These are phyloP conservation scores for Starmerella floricola DNA, from an alignment of 805 yeast species.

Conservation along the genomic window DNA sequence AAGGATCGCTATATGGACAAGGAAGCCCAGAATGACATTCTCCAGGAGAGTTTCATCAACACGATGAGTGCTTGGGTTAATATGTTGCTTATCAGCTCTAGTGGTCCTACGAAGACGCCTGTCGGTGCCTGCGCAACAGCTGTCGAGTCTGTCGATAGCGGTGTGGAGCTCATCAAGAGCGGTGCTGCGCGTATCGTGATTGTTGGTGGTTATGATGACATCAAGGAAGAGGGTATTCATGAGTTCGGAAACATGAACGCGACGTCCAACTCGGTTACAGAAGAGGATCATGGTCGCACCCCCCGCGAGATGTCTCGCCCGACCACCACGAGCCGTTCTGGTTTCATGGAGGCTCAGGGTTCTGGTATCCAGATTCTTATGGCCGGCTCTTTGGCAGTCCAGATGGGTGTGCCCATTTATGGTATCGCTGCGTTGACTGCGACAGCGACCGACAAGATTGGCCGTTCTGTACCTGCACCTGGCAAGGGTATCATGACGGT, in stretches of 20 bases:
- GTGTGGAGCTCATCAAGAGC: conserved; percentile 81
- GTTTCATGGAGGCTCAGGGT: conserved; percentile 99
- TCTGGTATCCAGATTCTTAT: conserved; percentile 94
- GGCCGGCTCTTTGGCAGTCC: conserved; percentile 86
- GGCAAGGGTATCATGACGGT: conserved; percentile 98
- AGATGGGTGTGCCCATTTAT: conserved; percentile 98
- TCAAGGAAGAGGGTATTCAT: conserved; percentile 97
- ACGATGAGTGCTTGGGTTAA: conserved; percentile 99
- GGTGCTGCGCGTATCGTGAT: conserved; percentile 94
- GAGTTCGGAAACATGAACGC: conserved; percentile 99
- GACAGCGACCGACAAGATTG: conserved; percentile 96
- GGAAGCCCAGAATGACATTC: conserved; percentile 93
- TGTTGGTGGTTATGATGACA: conserved; percentile 99
- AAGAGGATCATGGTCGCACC: conserved; percentile 89
- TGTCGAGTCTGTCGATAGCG: conserved; percentile 91
- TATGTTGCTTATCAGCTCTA: conserved; percentile 89
- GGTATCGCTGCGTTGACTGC: conserved; percentile 91
- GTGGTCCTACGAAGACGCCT: conserved; percentile 98
- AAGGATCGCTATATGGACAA: conserved; percentile 83
- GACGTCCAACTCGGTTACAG: conserved; percentile 79
- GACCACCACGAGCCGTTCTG: conserved; percentile 86
- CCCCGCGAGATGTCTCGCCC: conserved; percentile 99
- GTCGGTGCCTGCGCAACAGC: conserved; percentile 99
- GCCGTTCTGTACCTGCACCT: conserved; percentile 99
- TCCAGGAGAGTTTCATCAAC: conserved; percentile 97